Evolutionary conservation across 2,329 filamentous ascomycete genomes (phyloP), one percentile per base, ranked within the genome.

Genomic region (Tympanopsis confertula): DNA sequence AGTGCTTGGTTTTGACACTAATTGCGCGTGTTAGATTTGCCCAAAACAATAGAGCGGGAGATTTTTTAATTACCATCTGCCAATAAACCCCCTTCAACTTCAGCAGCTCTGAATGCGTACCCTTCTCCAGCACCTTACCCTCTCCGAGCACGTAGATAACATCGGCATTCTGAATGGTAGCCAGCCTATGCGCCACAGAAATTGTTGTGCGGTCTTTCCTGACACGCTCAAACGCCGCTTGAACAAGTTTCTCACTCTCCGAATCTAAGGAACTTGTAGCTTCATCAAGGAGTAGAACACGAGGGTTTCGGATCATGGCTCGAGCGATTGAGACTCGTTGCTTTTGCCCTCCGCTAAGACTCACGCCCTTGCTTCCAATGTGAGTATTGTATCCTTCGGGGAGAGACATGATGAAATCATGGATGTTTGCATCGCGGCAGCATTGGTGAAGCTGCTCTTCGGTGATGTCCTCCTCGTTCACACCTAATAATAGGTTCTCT

Each of bases 91-190:
- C 82, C 44, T 77, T 76, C 53, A 67, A 70, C 46, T 66, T 69
- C 71, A 84, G 78, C 49, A 89, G 54, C 52, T 86, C 82, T 1
- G 63, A 50, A 53, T 96, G 89, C 7, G 78, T 86, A 4, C 89
- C 89, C 47, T 74, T 71, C 64, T 96, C 89, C 1, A 93, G 82
- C 32, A 96, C 75, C 42, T 76, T 71, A 5, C 89, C 91, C 50
- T 86, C 79, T 56, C 95, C 88, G 54, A 96, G 91, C n/a, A 96
- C 89, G 46, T 93, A 95, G 49, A 96, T 96, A 35, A 89, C 65
- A 54, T 96, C 89, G 1, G 89, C 89, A 55, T 89, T 88, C 55
- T 94, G 87, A 42, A 96, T 95, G 0, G 89, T 95, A 51, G 79
- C 86, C 5, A 98, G 65, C 19, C 91, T 71, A 59, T 98, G 89